Evolutionary conservation across 208 protist species (phyloP).

Genomic region (Trypanosoma rangeli): DNA sequence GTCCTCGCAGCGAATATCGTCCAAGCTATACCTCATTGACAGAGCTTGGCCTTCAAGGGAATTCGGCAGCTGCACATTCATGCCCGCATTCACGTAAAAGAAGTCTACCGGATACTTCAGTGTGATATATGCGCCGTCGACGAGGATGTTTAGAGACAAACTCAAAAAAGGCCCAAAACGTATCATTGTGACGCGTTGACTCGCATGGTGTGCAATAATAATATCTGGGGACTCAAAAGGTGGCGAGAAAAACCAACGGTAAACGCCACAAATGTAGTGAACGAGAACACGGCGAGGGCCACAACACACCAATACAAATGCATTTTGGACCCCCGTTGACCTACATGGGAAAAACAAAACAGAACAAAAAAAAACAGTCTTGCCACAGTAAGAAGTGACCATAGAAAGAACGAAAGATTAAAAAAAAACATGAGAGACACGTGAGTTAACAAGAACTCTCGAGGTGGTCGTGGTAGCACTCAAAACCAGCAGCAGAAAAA

Average conservation of each 20-base stretch:
- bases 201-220: background rate
- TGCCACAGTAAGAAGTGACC: background rate
- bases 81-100: constrained; percentile 27
- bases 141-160: too few species aligned
- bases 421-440: too few species aligned
- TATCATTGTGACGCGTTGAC: too few species aligned
- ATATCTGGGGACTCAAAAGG: background rate
- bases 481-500: too few species aligned
- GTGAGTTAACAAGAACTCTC: too few species aligned
- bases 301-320: too few species aligned
- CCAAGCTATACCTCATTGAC: constrained; percentile 35
- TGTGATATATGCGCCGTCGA: constrained; percentile 43
- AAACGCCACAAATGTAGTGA: too few species aligned
- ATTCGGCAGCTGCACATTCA: constrained; percentile 41
- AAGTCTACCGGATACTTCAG: constrained; percentile 24
- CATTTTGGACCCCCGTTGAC: too few species aligned
- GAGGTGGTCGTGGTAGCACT: too few species aligned
- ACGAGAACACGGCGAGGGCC: too few species aligned
- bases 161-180: too few species aligned
- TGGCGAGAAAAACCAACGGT: background rate
- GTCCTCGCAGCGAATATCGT: constrained; percentile 55
- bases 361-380: constrained; percentile 8
- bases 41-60: constrained; percentile 31
- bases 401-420: background rate
- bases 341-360: background rate